phyloP scores from a whole-genome alignment of 1,139 yeast species.

The Yarrowia galli region DNA sequence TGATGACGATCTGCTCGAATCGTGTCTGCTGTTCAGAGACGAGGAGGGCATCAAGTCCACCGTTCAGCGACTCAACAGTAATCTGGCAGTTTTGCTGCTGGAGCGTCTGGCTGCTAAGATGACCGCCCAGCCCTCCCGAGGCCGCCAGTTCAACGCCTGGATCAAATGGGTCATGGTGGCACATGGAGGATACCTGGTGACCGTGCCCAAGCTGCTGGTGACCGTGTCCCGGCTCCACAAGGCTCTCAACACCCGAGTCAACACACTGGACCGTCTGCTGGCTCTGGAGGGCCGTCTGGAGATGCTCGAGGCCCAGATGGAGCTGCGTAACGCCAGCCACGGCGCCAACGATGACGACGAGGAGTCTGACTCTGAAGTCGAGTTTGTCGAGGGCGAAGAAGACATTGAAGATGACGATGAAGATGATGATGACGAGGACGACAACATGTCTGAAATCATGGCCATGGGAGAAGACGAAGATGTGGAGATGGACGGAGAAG shows the following conservation, averaged over 20 bases:
- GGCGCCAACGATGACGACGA: constrained; percentile 53
- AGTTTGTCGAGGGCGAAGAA: constrained; percentile 47
- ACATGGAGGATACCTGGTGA: constrained; percentile 83
- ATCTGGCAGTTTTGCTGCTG: constrained; percentile 73
- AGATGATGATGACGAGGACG: constrained; percentile 38
- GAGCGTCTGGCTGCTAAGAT: constrained; percentile 87
- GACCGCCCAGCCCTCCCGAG: constrained; percentile 70
- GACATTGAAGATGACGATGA: constrained; percentile 44
- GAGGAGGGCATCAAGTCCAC: constrained; percentile 76
- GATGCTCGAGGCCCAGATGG: constrained; percentile 72
- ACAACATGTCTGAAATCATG: constrained; percentile 21
- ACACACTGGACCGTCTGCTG: constrained; percentile 76
- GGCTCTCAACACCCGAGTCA: constrained; percentile 75
- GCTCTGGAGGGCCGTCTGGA: constrained; percentile 84
- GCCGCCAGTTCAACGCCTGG: constrained; percentile 84
- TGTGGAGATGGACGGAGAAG: constrained; percentile 45
- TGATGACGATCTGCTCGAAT: constrained; percentile 61
- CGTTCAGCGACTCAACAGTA: constrained; percentile 70
- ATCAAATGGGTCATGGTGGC: constrained; percentile 89
- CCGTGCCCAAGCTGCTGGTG: constrained; percentile 70
- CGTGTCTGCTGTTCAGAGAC: constrained; percentile 74
- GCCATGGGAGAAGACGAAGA: constrained; percentile 44
- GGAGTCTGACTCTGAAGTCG: constrained; percentile 53
- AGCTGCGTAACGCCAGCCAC: constrained; percentile 64
- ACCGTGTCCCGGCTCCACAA: constrained; percentile 80